Evolutionary conservation across 106 monocot species (phyloP).

Genomic region (Dendrobium chrysotoxum): DNA sequence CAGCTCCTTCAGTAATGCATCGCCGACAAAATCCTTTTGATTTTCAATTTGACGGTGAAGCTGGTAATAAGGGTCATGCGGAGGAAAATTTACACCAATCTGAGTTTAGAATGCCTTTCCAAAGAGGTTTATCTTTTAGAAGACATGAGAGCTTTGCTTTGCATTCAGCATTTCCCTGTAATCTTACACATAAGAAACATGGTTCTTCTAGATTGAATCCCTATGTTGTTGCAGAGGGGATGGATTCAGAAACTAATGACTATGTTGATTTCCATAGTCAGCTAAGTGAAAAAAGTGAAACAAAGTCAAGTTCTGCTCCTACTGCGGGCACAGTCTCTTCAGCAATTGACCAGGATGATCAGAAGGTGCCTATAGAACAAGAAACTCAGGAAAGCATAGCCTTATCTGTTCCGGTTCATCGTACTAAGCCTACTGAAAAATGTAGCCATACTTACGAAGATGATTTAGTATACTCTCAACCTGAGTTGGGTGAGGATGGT

Average conservation of each 20-base stretch:
- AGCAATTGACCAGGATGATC: neutral
- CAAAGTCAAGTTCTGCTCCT: neutral
- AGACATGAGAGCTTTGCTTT: conserved; percentile 4
- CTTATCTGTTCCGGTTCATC: neutral
- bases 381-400: neutral
- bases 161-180: neutral
- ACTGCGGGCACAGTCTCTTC: neutral
- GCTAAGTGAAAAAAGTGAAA: neutral
- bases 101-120: neutral
- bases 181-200: neutral
- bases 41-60: conserved; percentile 1
- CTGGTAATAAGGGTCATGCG: neutral
- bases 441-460: neutral
- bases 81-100: neutral
- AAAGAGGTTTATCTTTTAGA: neutral
- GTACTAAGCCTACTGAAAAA: neutral
- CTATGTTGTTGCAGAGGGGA: neutral
- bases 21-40: conserved; percentile 46
- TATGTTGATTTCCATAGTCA: neutral
- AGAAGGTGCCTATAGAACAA: neutral
- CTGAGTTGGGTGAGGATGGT: neutral
- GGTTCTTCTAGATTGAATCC: neutral
- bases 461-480: neutral
- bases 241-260: no score
- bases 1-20: conserved; percentile 43